Percentiles rank a stretch among this genome's conserved stretches.
Evolutionary conservation across 1,139 yeast species (phyloP).

Genomic region (Arxiozyma bovina): DNA sequence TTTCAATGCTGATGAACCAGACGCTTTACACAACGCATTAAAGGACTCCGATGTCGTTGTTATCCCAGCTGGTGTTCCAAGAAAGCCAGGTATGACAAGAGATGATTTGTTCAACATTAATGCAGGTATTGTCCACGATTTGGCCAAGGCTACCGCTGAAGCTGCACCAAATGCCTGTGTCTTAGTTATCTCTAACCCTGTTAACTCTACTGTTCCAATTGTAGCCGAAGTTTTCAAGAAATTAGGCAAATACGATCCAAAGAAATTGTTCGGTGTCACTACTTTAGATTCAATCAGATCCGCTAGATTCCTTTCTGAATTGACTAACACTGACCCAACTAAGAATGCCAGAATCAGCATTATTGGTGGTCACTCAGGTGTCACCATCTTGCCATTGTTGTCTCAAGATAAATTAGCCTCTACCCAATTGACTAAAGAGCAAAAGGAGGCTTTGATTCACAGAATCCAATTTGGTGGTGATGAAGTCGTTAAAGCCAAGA

Average conservation of each 20-base stretch:
- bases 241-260: slow-evolving; percentile 82
- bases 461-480: slow-evolving; percentile 99
- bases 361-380: slow-evolving; percentile 98
- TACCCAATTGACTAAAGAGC: slow-evolving; percentile 29
- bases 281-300: slow-evolving; percentile 93
- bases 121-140: slow-evolving; percentile 88
- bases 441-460: slow-evolving; percentile 64
- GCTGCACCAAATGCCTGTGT: slow-evolving; percentile 78
- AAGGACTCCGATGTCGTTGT: slow-evolving; percentile 78
- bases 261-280: slow-evolving; percentile 92
- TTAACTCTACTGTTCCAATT: slow-evolving; percentile 96
- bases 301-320: slow-evolving; percentile 70
- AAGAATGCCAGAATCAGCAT: slow-evolving; percentile 62
- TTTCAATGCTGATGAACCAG: slow-evolving; percentile 57
- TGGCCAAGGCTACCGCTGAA: slow-evolving; percentile 84
- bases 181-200: slow-evolving; percentile 80
- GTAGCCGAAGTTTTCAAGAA: slow-evolving; percentile 70
- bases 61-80: slow-evolving; percentile 98
- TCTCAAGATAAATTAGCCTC: slow-evolving; percentile 43
- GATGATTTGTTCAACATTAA: slow-evolving; percentile 96
- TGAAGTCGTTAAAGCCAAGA: slow-evolving; percentile 96
- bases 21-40: slow-evolving; percentile 67
- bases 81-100: slow-evolving; percentile 99
- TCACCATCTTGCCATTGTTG: slow-evolving; percentile 91
- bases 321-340: slow-evolving; percentile 48